Base-by-base conservation (phyloP, 805 yeast genomes). In the fission yeast (Schizosaccharomyces pombe) region DNA sequence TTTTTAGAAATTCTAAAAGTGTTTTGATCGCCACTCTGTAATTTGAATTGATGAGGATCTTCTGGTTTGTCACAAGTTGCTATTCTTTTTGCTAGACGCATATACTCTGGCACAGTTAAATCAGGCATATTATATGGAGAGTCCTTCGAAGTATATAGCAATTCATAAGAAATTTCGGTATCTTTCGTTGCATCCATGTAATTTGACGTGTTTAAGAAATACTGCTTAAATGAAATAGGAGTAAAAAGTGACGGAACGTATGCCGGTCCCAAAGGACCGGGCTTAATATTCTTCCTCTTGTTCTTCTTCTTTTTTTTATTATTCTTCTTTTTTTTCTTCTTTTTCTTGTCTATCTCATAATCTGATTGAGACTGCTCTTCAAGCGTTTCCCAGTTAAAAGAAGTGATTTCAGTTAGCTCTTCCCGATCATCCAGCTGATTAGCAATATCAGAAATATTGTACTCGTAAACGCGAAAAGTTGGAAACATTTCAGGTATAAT, bases 401-500 rank as follows among this genome's bases (percentile, higher is more conserved):
- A n/a, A n/a, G n/a, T n/a, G n/a, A n/a, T n/a, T n/a, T n/a, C n/a
- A n/a, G n/a, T n/a, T n/a, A n/a, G n/a, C n/a, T n/a, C n/a, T n/a
- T n/a, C n/a, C n/a, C n/a, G n/a, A n/a, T n/a, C n/a, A n/a, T n/a
- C n/a, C n/a, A n/a, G 22, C 22, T 11, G 43, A 3, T 62, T 60
- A n/a, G 63, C 67, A 51, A 82, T 62, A 1, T 72, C 80, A 0
- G 84, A 74, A 37, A 75, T 74, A 62, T 85, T 85, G 64, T 85
- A 85, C 63, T 85, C 94, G 91, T 93, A 85, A 1, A 85, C 78
- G 58, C 94, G 71, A 57, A 85, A 62, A 4, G 86, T 84, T 4
- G 95, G 86, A 59, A 82, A 83, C 67, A 79, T 85, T 0, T 93
- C 85, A 2, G 95, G 94, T 12, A 85, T 76, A 12, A 85, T 77